Conservation (phyloP, 1,284 basidiomycete species). For the Ustilago cynodontis region DNA sequence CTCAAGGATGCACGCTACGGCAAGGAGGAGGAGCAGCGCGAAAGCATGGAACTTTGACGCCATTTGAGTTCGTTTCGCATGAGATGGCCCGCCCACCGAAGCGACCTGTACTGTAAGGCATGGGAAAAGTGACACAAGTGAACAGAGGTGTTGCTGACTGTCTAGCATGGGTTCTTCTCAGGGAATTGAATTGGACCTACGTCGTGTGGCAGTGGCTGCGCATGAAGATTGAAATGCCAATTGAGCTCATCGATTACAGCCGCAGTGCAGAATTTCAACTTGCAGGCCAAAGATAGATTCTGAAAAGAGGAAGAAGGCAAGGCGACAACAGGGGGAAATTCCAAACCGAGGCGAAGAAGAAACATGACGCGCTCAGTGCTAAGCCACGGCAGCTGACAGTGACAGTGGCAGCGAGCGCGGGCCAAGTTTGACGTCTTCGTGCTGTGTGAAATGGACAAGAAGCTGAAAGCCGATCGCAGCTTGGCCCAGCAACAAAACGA, state of each 20-base stretch:
- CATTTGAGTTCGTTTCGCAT: neutral
- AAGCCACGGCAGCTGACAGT: constrained; percentile 15
- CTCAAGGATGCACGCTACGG: neutral
- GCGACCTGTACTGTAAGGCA: neutral
- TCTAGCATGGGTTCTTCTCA: neutral
- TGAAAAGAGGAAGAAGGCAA: neutral
- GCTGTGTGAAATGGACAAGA: neutral
- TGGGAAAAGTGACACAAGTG: neutral
- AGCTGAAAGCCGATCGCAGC: constrained; percentile 27
- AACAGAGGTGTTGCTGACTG: neutral
- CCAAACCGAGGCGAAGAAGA: constrained; percentile 8
- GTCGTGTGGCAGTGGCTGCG: constrained; percentile 34
- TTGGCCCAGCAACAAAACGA: too few species aligned
- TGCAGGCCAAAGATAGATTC: constrained; percentile 3
- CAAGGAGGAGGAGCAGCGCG: neutral
- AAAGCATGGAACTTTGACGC: constrained; percentile 12
- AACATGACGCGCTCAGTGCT: constrained; percentile 6
- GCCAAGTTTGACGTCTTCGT: neutral
- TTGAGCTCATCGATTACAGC: constrained; percentile 26
- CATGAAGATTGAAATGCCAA: constrained; percentile 13
- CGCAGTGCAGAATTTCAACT: neutral
- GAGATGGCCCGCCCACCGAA: constrained; percentile 17
- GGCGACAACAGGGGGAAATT: neutral
- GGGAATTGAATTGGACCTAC: neutral
- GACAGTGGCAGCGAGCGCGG: neutral